Base-by-base conservation (phyloP, 75 land plant genomes). In the Selaginella tamariscina region DNA sequence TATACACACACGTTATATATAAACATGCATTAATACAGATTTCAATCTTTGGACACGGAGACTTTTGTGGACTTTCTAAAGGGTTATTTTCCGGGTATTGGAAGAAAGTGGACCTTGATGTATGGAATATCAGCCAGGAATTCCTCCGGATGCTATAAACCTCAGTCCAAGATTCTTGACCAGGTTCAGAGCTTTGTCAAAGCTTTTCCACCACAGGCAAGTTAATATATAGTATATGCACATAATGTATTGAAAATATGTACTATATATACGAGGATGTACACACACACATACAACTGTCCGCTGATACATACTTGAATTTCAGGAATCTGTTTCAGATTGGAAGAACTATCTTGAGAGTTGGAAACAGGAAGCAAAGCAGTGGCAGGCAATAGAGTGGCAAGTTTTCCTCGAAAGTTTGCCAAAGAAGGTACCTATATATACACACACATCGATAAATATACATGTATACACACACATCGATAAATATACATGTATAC, bases 331-430 rank as follows among this genome's bases (percentile, higher is more conserved):
- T n/a, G n/a, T n/a, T n/a, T n/a, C n/a, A n/a, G n/a, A n/a, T 11
- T 49, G 54, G 54, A 49, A 49, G 18, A 49, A 11, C 54, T 49
- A 49, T 20, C 11, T 49, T 11, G 54, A 49, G 11, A 11, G 18
- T 11, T 49, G 11, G 54, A 49, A 49, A 49, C 11, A 49, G 18
- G 20, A 20, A 11, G 73, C 73, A 62, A 74, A 73, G 20, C 71
- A 81, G 15, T 89, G 95, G 95, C 62, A 69, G 8, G 87, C 92
- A 0, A 85, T 82, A 63, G 91, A 89, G 66, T 89, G 91, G 90
- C 82, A 82, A 63, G 88, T 89, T 24, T 89, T 84, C 70, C 70
- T 89, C 73, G 91, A 89, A 67, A 86, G 75, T 39, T 66, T 89
- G 24, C 90, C 91, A 32, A 82, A 81, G 55, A 67, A 78, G 56